Percentiles rank a stretch among this genome's conserved stretches.
Conservation (phyloP, 192 early-diverging fungal genomes). For the Cladochytrium replicatum region DNA sequence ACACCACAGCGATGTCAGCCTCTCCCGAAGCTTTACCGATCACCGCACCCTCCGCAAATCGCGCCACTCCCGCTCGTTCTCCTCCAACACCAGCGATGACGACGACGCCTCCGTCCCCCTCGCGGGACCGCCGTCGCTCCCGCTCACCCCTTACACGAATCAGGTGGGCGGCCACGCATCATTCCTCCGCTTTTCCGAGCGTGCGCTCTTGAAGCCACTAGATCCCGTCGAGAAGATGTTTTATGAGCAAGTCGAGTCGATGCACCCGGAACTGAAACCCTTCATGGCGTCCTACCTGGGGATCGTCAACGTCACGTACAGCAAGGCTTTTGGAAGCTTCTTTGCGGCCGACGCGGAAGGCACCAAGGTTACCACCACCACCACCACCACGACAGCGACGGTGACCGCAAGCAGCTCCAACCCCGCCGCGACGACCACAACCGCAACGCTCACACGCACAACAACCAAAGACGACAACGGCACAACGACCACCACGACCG, state of each 20-base stretch:
- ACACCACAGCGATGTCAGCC: too few species aligned
- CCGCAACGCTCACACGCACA: constrained; percentile 27
- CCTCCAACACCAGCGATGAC: constrained; percentile 20
- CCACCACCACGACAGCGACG: constrained; percentile 1
- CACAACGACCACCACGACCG: not conserved
- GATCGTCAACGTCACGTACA: constrained; percentile 80
- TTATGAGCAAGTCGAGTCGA: constrained; percentile 75
- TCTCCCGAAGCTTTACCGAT: too few species aligned
- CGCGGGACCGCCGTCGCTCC: constrained; percentile 26
- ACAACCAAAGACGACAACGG: constrained; percentile 21
- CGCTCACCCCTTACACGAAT: constrained; percentile 43
- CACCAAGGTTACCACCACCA: not conserved
- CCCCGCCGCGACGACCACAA: too few species aligned
- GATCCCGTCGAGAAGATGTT: constrained; percentile 72
- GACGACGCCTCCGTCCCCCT: constrained; percentile 17
- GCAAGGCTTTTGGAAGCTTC: not conserved
- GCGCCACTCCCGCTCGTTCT: constrained; percentile 22
- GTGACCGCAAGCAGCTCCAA: too few species aligned
- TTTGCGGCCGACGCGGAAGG: not conserved
- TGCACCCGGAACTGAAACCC: constrained; percentile 66
- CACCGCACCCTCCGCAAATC: too few species aligned
- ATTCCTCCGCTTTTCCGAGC: constrained; percentile 90
- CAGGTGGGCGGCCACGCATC: constrained; percentile 89
- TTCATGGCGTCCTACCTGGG: constrained; percentile 92
- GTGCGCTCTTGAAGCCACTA: constrained; percentile 93